Percentiles rank a stretch among this genome's conserved stretches.
Conservation (phyloP, 306 rosid species). For the Corylus americana region DNA sequence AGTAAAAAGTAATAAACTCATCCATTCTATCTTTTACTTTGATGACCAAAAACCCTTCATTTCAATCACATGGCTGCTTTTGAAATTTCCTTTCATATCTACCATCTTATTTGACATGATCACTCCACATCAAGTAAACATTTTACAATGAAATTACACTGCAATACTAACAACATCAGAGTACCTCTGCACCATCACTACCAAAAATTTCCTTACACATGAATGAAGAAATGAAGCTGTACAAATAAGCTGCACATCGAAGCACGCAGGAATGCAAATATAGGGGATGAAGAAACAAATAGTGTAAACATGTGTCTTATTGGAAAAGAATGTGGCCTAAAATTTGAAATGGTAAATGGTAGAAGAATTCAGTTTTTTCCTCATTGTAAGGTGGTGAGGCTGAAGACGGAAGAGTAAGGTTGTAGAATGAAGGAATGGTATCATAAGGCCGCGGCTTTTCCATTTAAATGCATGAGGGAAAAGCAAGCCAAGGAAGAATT, state of each 20-base stretch:
- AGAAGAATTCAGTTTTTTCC: conserved; percentile 32
- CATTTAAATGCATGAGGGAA: conserved; percentile 40
- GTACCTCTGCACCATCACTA: conserved; percentile 54
- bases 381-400: conserved; percentile 24
- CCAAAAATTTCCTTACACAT: conserved; percentile 95
- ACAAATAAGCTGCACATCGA: conserved; percentile 74
- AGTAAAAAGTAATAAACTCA: neutral
- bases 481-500: conserved; percentile 58
- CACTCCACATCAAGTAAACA: conserved; percentile 38
- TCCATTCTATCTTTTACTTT: neutral
- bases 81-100: conserved; percentile 30
- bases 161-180: conserved; percentile 44
- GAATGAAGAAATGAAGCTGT: conserved; percentile 98
- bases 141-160: conserved; percentile 39
- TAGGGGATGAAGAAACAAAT: conserved; percentile 50
- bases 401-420: conserved; percentile 25
- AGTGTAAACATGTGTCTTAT: conserved; percentile 60
- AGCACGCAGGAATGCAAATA: conserved; percentile 71
- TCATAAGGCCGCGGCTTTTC: conserved; percentile 55
- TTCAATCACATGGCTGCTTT: conserved; percentile 21
- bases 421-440: conserved; percentile 35
- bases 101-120: conserved; percentile 28
- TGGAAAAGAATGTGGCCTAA: conserved; percentile 67
- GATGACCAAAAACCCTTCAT: conserved; percentile 5
- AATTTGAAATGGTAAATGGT: conserved; percentile 40